Evolutionary conservation across 192 early-diverging fungal genomes (phyloP).

Genomic region (Coemansia umbellata): DNA sequence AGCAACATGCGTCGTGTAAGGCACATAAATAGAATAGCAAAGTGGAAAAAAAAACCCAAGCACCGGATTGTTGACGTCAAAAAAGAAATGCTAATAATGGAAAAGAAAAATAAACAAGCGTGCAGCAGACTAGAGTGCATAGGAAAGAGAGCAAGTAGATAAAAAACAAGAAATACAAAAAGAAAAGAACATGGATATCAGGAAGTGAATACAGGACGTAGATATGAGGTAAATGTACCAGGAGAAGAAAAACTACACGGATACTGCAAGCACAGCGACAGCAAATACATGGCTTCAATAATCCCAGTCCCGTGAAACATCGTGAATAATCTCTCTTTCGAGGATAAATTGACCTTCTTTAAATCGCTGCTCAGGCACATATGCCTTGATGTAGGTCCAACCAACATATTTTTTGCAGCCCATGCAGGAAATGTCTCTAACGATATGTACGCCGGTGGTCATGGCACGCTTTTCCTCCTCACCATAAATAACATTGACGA

Average conservation of each 20-base stretch:
- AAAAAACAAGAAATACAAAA: slow-evolving; percentile 6
- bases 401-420: slow-evolving; percentile 43
- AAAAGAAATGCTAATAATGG: not conserved
- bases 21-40: not conserved
- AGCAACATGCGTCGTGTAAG: not conserved
- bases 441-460: slow-evolving; percentile 48
- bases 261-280: not conserved
- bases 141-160: not conserved
- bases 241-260: not conserved
- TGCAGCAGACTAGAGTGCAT: not conserved
- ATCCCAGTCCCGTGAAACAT: slow-evolving; percentile 37
- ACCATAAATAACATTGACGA: slow-evolving; percentile 37
- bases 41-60: not conserved
- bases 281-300: not conserved
- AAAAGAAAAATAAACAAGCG: not conserved
- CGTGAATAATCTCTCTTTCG: slow-evolving; percentile 34
- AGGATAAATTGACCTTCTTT: slow-evolving; percentile 51
- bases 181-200: slow-evolving; percentile 6
- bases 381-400: slow-evolving; percentile 47
- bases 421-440: slow-evolving; percentile 43
- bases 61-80: not conserved
- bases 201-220: not conserved
- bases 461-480: slow-evolving; percentile 41
- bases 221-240: slow-evolving; percentile 1
- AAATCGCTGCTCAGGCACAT: slow-evolving; percentile 27